Conservation (phyloP, 1,284 basidiomycete genomes). For the Fomitopsis schrenkii region DNA sequence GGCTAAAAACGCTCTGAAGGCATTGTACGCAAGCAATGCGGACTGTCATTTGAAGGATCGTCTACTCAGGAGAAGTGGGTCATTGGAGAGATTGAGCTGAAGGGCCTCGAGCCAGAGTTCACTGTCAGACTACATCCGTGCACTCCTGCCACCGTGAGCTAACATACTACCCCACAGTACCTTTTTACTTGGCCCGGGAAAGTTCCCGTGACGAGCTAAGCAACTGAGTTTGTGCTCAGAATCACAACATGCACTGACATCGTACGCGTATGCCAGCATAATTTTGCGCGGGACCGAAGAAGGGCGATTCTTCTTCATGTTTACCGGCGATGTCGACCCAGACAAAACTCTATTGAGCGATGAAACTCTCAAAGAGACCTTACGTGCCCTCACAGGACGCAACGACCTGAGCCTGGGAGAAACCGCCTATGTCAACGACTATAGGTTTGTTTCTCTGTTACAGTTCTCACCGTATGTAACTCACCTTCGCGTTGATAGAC, state of each 20-base stretch:
- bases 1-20: constrained; percentile 13
- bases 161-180: neutral
- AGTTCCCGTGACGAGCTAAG: neutral
- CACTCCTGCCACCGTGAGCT: neutral
- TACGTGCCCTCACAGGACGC: constrained; percentile 3
- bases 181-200: neutral
- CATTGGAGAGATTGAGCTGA: constrained; percentile 28
- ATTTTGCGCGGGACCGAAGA: neutral
- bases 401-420: constrained; percentile 6
- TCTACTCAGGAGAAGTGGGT: constrained; percentile 21
- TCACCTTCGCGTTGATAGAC: constrained; percentile 16
- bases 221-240: neutral
- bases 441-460: neutral
- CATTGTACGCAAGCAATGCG: constrained; percentile 24
- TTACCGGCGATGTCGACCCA: constrained; percentile 1
- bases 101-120: constrained; percentile 21
- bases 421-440: constrained; percentile 5
- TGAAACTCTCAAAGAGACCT: neutral
- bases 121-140: neutral
- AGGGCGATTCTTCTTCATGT: neutral
- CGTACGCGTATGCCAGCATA: neutral
- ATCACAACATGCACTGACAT: neutral
- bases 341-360: neutral
- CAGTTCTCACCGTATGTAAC: neutral
- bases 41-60: constrained; percentile 28